Base-by-base conservation (phyloP, 352 stramenopile genomes). In the Phytopythium sindhum region DNA sequence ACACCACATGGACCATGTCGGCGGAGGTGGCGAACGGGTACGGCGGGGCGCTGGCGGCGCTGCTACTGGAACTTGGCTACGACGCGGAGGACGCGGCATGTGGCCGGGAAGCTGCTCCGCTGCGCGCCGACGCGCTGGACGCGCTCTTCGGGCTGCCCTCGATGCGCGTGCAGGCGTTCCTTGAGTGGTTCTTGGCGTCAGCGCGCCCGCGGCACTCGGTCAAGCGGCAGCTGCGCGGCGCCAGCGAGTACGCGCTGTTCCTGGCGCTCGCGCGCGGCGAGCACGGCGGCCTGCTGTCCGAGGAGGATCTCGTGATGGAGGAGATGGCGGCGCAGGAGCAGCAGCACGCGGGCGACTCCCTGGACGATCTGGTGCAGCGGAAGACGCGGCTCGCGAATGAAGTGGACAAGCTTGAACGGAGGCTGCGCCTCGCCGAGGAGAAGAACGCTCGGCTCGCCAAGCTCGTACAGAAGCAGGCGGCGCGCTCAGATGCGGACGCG, bases 131-230 rank as follows among this genome's bases (percentile, higher is more conserved):
- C 33, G 61, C 63, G 52, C 73, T 80, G 28, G 74, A 78, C 55
- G 64, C 60, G 54, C 66, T 82, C 10, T 80, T 80, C 26, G 72
- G 64, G 31, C 57, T 82, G 10, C 74, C 74, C 24, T 82, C 74
- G 2, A 48, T 80, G 59, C 74, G 74, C 28, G 56, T 82, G 19
- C 74, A 80, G 67, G 74, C 69, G 51, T 80, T 80, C 62, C 65
- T 82, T 35, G 72, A 78, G 48, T 82, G 74, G 74, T 78, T 82
- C 37, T 17, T 78, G 42, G 52, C 69, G 60, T 61, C 61, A 21
- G 50, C 78, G 48, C 64, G 55, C 12, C 66, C 74, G 47, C 74
- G 66, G 4, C 68, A 74, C 15, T 73, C 69, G 54, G 71, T 79
- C 31, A 59, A 62, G 29, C 63, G 53, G 10, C 64, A 70, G 26